Conservation (phyloP, 208 protist genomes). For the Crithidia fasciculata region DNA sequence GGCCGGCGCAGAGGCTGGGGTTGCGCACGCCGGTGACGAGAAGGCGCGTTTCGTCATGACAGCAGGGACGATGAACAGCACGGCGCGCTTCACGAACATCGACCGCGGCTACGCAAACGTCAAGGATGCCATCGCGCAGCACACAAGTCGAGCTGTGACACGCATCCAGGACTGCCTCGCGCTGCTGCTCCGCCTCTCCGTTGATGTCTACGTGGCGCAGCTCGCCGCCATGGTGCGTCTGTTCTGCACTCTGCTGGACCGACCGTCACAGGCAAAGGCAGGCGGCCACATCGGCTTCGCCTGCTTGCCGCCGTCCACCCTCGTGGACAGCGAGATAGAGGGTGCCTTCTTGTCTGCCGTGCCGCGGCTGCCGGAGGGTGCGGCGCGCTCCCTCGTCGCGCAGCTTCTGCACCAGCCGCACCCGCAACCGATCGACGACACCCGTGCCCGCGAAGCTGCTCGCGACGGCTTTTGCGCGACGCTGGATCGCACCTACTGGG, state of each 20-base stretch:
- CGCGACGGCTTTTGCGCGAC: neutral
- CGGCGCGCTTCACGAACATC: conserved; percentile 58
- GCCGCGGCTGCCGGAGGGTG: conserved; percentile 18
- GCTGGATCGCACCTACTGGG: conserved; percentile 24
- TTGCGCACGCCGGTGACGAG: neutral
- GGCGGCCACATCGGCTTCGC: too few species aligned
- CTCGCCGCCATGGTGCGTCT: conserved; percentile 24
- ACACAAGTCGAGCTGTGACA: neutral
- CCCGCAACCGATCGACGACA: neutral
- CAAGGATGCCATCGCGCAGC: conserved; percentile 24
- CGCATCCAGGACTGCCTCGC: conserved; percentile 29
- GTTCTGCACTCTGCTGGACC: conserved; percentile 11
- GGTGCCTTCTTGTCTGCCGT: conserved; percentile 1
- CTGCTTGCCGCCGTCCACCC: neutral
- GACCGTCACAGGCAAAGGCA: neutral
- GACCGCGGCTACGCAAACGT: conserved; percentile 59
- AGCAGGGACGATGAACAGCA: conserved; percentile 36
- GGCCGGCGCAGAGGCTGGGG: neutral
- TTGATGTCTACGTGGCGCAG: conserved; percentile 25
- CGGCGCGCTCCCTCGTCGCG: conserved; percentile 12
- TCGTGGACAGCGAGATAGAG: neutral
- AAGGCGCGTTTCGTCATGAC: neutral
- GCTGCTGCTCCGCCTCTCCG: conserved; percentile 32
- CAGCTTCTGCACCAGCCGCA: neutral
- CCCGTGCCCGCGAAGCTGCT: neutral